Conservation (phyloP, 805 yeast species). For the Myxozyma lipomycoides region DNA sequence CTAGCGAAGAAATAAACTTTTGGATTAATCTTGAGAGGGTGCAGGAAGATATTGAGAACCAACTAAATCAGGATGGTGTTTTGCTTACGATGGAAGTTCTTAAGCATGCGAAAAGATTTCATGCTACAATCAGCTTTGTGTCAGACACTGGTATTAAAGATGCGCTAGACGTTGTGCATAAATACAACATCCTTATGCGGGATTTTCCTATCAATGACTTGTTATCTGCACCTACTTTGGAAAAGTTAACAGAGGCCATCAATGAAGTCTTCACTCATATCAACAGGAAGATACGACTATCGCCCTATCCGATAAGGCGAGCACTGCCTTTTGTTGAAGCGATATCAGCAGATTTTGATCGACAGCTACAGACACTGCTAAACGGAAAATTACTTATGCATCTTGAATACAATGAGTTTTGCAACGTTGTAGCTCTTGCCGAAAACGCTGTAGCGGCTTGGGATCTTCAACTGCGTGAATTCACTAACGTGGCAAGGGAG, state of each 20-base stretch:
- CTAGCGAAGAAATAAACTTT: constrained; percentile 60
- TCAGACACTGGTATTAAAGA: constrained; percentile 63
- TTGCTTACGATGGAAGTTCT: constrained; percentile 56
- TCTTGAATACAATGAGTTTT: constrained; percentile 43
- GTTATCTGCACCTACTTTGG: constrained; percentile 45
- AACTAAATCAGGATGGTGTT: constrained; percentile 54
- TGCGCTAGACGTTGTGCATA: constrained; percentile 40
- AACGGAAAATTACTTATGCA: constrained; percentile 44
- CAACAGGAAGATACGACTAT: constrained; percentile 52
- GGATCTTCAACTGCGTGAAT: constrained; percentile 60
- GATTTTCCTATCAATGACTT: constrained; percentile 69
- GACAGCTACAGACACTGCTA: constrained; percentile 43
- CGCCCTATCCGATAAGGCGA: constrained; percentile 60
- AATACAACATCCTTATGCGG: constrained; percentile 59
- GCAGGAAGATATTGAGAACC: constrained; percentile 52
- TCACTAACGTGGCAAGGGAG: constrained; percentile 67
- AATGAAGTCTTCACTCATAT: constrained; percentile 55
- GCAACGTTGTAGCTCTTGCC: constrained; percentile 34
- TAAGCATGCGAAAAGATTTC: constrained; percentile 70
- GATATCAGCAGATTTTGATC: constrained; percentile 54
- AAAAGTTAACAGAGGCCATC: constrained; percentile 46
- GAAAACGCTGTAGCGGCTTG: constrained; percentile 45
- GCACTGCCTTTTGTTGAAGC: constrained; percentile 65
- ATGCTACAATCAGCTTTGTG: constrained; percentile 66
- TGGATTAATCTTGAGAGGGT: constrained; percentile 73